phyloP scores from a whole-genome alignment of 2,329 filamentous ascomycete species.

The Aspergillus chevalieri region DNA sequence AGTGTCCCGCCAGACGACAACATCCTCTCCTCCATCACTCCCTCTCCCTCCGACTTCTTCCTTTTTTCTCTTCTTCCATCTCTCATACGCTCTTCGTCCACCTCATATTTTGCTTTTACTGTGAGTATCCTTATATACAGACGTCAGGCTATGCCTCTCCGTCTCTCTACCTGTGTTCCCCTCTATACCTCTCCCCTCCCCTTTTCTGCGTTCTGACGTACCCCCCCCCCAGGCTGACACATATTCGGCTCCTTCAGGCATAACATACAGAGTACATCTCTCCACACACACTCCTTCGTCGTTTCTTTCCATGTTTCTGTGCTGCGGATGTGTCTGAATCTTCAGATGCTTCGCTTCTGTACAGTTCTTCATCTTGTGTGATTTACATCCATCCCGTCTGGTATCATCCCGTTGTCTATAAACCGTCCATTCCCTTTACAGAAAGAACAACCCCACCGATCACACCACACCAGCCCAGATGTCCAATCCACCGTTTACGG shows the following conservation, averaged over 20 bases:
- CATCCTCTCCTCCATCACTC: slow-evolving; percentile 20
- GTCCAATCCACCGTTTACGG: slow-evolving; percentile 72
- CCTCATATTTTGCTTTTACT: neutral
- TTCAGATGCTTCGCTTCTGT: slow-evolving; percentile 13
- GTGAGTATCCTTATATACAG: neutral
- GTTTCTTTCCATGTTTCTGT: slow-evolving; percentile 9
- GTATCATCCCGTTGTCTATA: slow-evolving; percentile 10
- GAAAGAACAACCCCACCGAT: slow-evolving; percentile 17
- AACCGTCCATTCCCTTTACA: slow-evolving; percentile 19
- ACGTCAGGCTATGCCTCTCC: neutral
- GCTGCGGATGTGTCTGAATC: slow-evolving; percentile 14
- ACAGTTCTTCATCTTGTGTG: slow-evolving; percentile 2
- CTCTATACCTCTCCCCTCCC: slow-evolving; percentile 10
- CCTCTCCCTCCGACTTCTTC: slow-evolving; percentile 5
- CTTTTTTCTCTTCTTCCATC: neutral
- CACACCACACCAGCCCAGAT: slow-evolving; percentile 47
- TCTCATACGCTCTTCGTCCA: neutral
- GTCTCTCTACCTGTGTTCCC: slow-evolving; percentile 5
- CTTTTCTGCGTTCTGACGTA: slow-evolving; percentile 21
- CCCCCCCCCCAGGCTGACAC: slow-evolving; percentile 24
- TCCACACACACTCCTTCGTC: slow-evolving; percentile 15
- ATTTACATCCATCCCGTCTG: slow-evolving; percentile 3
- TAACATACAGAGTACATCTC: no score
- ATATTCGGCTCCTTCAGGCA: slow-evolving; percentile 7
- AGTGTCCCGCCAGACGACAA: slow-evolving; percentile 26